phyloP scores from a whole-genome alignment of 2,329 filamentous ascomycete genomes.

The Monosporascus sp. region DNA sequence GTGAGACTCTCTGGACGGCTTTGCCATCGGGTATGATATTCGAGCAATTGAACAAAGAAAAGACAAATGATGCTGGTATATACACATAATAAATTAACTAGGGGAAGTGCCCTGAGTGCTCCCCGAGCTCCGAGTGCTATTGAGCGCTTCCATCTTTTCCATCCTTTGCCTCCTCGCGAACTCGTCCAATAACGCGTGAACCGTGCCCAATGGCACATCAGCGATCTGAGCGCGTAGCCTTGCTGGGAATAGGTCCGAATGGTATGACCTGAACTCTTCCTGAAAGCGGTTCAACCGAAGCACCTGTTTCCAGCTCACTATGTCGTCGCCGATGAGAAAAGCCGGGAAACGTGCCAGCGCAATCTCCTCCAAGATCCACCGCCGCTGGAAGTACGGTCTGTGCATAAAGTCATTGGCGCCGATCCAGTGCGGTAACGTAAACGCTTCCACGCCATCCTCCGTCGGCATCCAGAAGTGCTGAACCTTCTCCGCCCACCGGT shows the following conservation, averaged over 20 bases:
- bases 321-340: conserved; percentile 28
- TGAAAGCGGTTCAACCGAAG: conserved; percentile 28
- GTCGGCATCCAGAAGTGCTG: conserved; percentile 19
- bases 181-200: conserved; percentile 8
- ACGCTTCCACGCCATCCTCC: conserved; percentile 14
- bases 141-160: conserved; percentile 1
- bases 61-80: too few species aligned
- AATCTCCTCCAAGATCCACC: conserved; percentile 32
- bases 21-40: too few species aligned
- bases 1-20: too few species aligned
- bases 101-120: neutral
- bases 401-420: conserved; percentile 24
- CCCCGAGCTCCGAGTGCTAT: neutral
- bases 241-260: conserved; percentile 24
- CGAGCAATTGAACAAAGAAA: too few species aligned
- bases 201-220: conserved; percentile 15
- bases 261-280: conserved; percentile 30
- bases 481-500: conserved; percentile 25
- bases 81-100: too few species aligned
- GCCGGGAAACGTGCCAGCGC: conserved; percentile 25
- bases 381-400: conserved; percentile 28
- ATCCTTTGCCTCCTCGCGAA: conserved; percentile 4
- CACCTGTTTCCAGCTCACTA: conserved; percentile 31
- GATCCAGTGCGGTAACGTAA: conserved; percentile 14
- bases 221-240: conserved; percentile 12